A percentile compares a stretch with the other conserved stretches of the same genome.
Conservation (phyloP, 23 red algal species). For the Gracilaria domingensis region DNA sequence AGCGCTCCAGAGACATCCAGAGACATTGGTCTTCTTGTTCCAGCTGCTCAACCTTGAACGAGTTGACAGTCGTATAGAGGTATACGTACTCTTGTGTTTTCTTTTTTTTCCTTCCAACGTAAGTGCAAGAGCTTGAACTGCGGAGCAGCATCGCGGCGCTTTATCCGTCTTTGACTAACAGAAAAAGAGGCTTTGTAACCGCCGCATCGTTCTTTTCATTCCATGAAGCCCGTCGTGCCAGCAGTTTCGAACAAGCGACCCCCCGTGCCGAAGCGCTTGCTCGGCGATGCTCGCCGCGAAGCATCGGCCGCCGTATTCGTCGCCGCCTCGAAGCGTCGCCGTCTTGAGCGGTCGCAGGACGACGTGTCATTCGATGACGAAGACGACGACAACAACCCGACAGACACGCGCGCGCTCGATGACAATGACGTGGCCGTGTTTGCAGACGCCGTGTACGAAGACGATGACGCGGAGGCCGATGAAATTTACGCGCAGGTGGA, state of each 20-base stretch:
- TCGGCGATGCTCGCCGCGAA: constrained; percentile 91
- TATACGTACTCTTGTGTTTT: too few species aligned
- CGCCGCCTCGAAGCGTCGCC: constrained; percentile 69
- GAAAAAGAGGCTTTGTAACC: constrained; percentile 47
- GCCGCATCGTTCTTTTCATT: background rate
- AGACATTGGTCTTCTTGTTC: too few species aligned
- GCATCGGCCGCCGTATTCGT: constrained; percentile 70
- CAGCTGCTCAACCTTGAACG: too few species aligned
- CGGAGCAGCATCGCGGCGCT: background rate
- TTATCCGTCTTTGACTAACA: constrained; percentile 9
- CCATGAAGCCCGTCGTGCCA: constrained; percentile 5
- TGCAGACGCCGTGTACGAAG: constrained; percentile 83
- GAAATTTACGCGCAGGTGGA: constrained; percentile 85
- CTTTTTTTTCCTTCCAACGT: background rate
- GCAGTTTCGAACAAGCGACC: constrained; percentile 16
- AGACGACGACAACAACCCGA: constrained; percentile 63
- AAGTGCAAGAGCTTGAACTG: constrained; percentile 37
- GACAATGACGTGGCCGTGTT: constrained; percentile 82
- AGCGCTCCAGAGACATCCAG: too few species aligned
- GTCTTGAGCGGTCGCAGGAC: constrained; percentile 18
- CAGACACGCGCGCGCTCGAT: constrained; percentile 53
- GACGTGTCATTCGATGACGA: constrained; percentile 62
- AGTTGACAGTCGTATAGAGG: too few species aligned
- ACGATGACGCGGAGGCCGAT: constrained; percentile 90
- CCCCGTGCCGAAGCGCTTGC: constrained; percentile 14